Base-by-base conservation (phyloP, 164 flowering plant genomes). In the Stephania cephalantha region DNA sequence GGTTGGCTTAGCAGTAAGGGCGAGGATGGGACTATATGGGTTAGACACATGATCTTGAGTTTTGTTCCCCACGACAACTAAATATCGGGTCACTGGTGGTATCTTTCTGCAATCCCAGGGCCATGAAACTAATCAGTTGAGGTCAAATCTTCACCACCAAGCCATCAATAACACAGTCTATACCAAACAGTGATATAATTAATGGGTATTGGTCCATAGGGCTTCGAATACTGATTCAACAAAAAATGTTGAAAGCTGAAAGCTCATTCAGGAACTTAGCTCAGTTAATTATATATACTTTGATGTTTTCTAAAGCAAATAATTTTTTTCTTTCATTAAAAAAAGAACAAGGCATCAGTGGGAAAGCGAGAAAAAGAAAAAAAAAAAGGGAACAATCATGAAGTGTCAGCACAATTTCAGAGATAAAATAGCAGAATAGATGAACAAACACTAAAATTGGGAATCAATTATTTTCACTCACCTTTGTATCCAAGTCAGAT, bases 401-500 rank as follows among this genome's bases (percentile, higher is more conserved):
- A 3, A 58, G 15, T 58, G 64, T 58, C 64, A 50, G 6, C 18
- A 58, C 18, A 58, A 58, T 10, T 58, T 58, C 18, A 9, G 64
- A 15, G 17, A 18, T 18, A 15, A n/a, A 58, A 58, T 58, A 6
- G 15, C 64, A 58, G 20, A 58, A 58, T 2, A 58, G 18, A 15
- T 7, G 64, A 35, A 15, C 20, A 58, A 12, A 58, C 64, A 58
- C 18, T 15, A 58, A n/a, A 13, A 58, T 18, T 58, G 64, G 64
- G 20, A 58, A 48, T 58, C 18, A 58, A 15, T 58, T 58, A 18
- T 18, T 3, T n/a, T 2, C 22, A 45, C 85, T 80, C 68, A 90
- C 95, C 93, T 90, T 87, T 46, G 94, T 89, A 75, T 93, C 95
- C 48, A 91, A 84, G 85, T 91, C 93, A 75, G 96, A 88, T 45